These are phyloP conservation scores for Copromyces sp. DNA, from an alignment of 495 filamentous ascomycete genomes.

Conservation along the genomic window DNA sequence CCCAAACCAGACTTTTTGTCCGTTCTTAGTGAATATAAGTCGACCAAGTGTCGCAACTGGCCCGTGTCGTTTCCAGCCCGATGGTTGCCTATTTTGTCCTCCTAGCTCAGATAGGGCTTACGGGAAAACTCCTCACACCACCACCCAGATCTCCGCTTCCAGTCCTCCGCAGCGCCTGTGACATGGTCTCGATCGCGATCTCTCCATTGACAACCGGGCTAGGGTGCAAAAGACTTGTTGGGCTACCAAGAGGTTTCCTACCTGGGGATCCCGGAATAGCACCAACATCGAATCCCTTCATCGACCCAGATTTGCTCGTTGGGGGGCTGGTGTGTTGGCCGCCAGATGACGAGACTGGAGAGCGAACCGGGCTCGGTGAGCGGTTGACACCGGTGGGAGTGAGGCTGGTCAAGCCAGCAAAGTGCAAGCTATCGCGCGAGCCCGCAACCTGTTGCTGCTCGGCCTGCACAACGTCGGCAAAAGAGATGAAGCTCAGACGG, in stretches of 20 bases:
- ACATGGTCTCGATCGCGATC: constrained; percentile 81
- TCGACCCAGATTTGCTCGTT: constrained; percentile 53
- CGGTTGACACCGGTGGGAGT: constrained; percentile 39
- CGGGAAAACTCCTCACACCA: constrained; percentile 47
- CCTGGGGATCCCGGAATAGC: constrained; percentile 31
- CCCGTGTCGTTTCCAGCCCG: not conserved
- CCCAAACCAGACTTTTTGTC: not conserved
- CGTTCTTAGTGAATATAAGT: not conserved
- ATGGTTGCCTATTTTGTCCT: not conserved
- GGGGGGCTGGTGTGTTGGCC: constrained; percentile 54
- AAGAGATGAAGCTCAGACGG: constrained; percentile 83
- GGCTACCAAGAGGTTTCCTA: constrained; percentile 41
- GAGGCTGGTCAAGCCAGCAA: constrained; percentile 42
- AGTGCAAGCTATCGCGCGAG: constrained; percentile 51
- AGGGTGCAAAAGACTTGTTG: constrained; percentile 20
- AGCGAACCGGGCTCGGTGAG: constrained; percentile 63
- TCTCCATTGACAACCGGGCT: constrained; percentile 46
- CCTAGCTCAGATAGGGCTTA: constrained; percentile 40
- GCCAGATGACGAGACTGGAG: constrained; percentile 52
- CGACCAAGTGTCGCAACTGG: not conserved
- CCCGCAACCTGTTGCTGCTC: constrained; percentile 51
- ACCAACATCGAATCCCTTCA: constrained; percentile 51
- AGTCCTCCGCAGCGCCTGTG: constrained; percentile 71
- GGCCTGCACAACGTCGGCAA: constrained; percentile 86
- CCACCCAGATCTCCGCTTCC: constrained; percentile 69